Percentiles rank a stretch among this genome's conserved stretches.
These are phyloP conservation scores for Tolypocladium guangdongense DNA, from an alignment of 2,329 filamentous ascomycete species.

Conservation along the genomic window DNA sequence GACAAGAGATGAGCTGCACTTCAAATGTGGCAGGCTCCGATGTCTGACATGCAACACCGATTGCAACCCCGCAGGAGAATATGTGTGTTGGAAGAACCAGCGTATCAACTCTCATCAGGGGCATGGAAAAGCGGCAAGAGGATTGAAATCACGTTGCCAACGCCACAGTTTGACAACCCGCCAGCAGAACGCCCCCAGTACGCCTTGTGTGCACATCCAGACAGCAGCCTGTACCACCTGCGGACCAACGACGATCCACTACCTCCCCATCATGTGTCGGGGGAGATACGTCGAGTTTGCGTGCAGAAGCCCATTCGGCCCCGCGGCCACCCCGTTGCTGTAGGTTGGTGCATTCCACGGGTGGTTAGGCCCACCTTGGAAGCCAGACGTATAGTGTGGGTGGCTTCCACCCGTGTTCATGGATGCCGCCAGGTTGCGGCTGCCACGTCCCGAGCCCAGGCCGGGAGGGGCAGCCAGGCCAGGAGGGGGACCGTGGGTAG, in stretches of 20 bases:
- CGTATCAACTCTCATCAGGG: not conserved
- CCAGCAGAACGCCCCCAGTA: not conserved
- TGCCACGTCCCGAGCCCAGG: constrained; percentile 28
- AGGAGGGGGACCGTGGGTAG: constrained; percentile 67
- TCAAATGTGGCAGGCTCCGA: not conserved
- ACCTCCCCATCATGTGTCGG: constrained; percentile 24
- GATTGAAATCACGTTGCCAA: not conserved
- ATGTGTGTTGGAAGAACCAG: not conserved
- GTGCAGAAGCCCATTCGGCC: constrained; percentile 7
- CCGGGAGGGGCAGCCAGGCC: constrained; percentile 69
- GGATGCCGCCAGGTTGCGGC: constrained; percentile 11
- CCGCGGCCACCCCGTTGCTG: constrained; percentile 11
- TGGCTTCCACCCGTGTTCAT: constrained; percentile 9
- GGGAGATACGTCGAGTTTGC: constrained; percentile 15
- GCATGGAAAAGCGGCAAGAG: not conserved
- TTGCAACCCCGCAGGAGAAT: not conserved
- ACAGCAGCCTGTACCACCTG: not conserved
- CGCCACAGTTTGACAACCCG: not conserved
- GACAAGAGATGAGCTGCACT: not conserved
- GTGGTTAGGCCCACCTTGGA: constrained; percentile 9
- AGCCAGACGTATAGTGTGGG: constrained; percentile 7
- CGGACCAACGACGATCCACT: not conserved
- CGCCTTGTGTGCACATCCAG: not conserved
- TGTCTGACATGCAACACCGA: not conserved
- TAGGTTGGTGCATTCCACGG: constrained; percentile 13